phyloP scores from a whole-genome alignment of 2,329 filamentous ascomycete genomes.

The Fusarium humuli region DNA sequence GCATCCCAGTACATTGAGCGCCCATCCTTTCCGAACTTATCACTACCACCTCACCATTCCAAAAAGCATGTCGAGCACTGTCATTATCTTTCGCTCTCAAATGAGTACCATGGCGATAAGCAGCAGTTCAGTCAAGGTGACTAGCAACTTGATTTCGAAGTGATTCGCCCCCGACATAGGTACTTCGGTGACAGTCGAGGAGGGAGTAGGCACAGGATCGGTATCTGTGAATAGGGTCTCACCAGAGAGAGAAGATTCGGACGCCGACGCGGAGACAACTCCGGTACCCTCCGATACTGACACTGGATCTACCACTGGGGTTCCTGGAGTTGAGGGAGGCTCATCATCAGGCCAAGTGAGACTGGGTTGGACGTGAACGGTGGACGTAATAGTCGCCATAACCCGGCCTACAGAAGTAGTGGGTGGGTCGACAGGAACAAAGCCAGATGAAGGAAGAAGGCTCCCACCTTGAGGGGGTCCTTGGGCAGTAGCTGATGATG shows the following conservation, averaged over 20 bases:
- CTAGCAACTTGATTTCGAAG: conserved; percentile 37
- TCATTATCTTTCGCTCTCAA: background rate
- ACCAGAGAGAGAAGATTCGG: background rate
- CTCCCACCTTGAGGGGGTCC: background rate
- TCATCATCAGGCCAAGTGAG: background rate
- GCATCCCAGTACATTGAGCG: background rate
- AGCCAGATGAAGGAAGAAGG: background rate
- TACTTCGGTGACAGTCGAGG: conserved; percentile 43
- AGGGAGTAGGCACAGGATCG: conserved; percentile 31
- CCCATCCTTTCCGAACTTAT: accelerated
- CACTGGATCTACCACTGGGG: background rate
- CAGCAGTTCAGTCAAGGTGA: conserved; percentile 42
- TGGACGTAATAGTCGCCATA: background rate
- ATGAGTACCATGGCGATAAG: conserved; percentile 42
- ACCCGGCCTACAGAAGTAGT: background rate
- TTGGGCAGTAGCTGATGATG: background rate
- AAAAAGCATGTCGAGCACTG: background rate
- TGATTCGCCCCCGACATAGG: conserved; percentile 45
- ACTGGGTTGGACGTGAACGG: background rate
- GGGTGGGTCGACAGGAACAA: background rate
- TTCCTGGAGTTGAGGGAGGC: background rate
- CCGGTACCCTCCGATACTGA: conserved; percentile 2
- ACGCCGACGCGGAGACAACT: background rate
- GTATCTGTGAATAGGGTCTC: conserved; percentile 35
- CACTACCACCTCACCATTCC: background rate